Base-by-base conservation (phyloP, 768 basidiomycete species). In the Hypholoma sublateritium region DNA sequence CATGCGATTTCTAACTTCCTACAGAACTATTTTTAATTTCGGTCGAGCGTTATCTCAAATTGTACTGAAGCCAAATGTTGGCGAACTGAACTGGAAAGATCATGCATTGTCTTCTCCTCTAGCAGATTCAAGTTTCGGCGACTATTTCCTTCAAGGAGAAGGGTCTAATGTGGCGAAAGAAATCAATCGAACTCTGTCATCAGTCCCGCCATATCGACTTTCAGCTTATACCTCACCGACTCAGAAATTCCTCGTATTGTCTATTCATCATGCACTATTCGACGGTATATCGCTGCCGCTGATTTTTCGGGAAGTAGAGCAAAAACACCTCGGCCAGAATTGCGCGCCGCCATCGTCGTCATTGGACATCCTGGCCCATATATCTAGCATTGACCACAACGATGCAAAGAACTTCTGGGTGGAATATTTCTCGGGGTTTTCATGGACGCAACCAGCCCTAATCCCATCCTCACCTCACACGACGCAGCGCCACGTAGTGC, bases 261-360 rank as follows among this genome's bases (percentile, higher is more conserved):
- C 72, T 13, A 69, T 74, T 19, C 72, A 74, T 44, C 72, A 74
- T 48, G 66, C 71, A 1, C 54, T 72, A n/a, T 74, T 70, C 36
- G 72, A 74, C 55, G 72, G 71, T 17, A 66, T 67, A 7, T 70
- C 70, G 12, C 68, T 74, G 42, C 71, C 70, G 2, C 53, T 62
- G 14, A 48, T 74, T 7, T 59, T 72, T 39, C 47, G 58, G 19
- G 67, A 71, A 45, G 63, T 72, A 14, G 69, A 72, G 43, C 57
- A 60, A 16, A 64, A 60, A 28, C 72, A 71, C 46, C 24, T 43
- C 12, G 65, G 61, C 1, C 22, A 48, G 21, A 9, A 52, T 41
- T 50, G 44, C 22, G 25, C 25, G 3, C 51, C 45, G 5, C 24
- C 52, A 3, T 57, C 68, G 21, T 49, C 56, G 9, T 21, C 63